Evolutionary conservation across 164 flowering plant species (phyloP), one percentile per base, ranked within the genome.

Genomic region (Tinospora cordifolia): DNA sequence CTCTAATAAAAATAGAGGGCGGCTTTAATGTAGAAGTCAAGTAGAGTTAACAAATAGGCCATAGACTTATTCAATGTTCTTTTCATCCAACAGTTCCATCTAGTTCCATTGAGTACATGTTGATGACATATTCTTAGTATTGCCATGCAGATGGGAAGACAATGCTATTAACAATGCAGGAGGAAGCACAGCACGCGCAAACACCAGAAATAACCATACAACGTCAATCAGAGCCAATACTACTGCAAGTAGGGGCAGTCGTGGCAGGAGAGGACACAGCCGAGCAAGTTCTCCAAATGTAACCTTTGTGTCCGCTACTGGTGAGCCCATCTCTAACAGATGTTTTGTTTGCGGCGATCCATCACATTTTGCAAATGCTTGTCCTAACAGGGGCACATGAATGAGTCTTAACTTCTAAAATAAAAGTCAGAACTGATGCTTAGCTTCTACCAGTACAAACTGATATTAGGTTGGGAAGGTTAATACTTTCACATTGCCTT

Each of bases 271-370:
- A 68, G 81, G 83, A 22, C 77, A 80, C 1, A 72, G 84, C 66
- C 79, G 87, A 24, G 71, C 68, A 2, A 68, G 47, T 27, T 75
- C 74, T 26, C 49, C 75, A 49, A 85, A 60, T 39, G 59, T 3
- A 8, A 79, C 81, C 15, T 92, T 88, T 79, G 97, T 94, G 27
- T 88, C 93, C 34, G 92, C 90, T 51, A 90, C 98, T 25, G 99
- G 99, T 69, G 99, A 94, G 36, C 95, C 97, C 22, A 38, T 84
- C 22, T 78, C 95, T 60, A 85, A 83, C 36, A 80, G 91, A 71
- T 94, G 99, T 66, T 90, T 66, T 67, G 70, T 69, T 12, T 94
- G 99, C 78, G 97, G 97, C 30, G 96, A 92, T 81, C 97, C 98
- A 19, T 88, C 90, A 3, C 99, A 94, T 74, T 87, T 89, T 78